Conservation (phyloP, 768 basidiomycete species). For the Tulasnella sp. region DNA sequence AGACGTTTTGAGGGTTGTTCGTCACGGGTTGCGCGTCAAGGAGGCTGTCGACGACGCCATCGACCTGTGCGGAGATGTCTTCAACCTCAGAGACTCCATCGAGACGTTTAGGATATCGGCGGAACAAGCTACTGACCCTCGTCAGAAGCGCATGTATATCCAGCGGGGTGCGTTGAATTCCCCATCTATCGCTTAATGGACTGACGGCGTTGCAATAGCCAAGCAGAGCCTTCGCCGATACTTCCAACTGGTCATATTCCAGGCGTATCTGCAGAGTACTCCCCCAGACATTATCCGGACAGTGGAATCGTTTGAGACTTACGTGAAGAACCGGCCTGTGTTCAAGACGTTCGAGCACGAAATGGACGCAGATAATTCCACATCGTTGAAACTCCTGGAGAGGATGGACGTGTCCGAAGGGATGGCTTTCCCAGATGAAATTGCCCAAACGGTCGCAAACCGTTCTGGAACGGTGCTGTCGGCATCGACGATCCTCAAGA, state of each 20-base stretch:
- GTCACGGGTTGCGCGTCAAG: constrained; percentile 80
- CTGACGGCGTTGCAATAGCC: constrained; percentile 33
- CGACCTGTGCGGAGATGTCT: constrained; percentile 69
- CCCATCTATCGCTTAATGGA: background rate
- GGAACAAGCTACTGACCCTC: constrained; percentile 63
- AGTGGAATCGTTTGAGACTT: constrained; percentile 67
- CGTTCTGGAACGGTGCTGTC: constrained; percentile 79
- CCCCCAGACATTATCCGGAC: constrained; percentile 67
- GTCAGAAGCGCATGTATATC: constrained; percentile 48
- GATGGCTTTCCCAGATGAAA: constrained; percentile 82
- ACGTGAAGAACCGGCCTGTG: constrained; percentile 80
- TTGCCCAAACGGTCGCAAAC: constrained; percentile 69
- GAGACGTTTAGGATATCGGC: constrained; percentile 69
- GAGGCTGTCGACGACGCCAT: constrained; percentile 75
- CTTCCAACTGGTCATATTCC: constrained; percentile 77
- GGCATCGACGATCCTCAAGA: constrained; percentile 87
- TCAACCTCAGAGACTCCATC: constrained; percentile 79
- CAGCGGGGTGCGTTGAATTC: constrained; percentile 45
- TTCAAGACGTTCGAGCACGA: constrained; percentile 95
- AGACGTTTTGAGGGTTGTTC: constrained; percentile 77
- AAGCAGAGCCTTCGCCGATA: constrained; percentile 76
- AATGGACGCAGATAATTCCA: constrained; percentile 59
- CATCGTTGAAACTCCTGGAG: constrained; percentile 71
- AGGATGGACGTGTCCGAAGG: constrained; percentile 53
- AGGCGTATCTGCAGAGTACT: constrained; percentile 73